These are phyloP conservation scores for Wickerhamomyces bovis DNA, from an alignment of 805 yeast genomes.

Conservation along the genomic window DNA sequence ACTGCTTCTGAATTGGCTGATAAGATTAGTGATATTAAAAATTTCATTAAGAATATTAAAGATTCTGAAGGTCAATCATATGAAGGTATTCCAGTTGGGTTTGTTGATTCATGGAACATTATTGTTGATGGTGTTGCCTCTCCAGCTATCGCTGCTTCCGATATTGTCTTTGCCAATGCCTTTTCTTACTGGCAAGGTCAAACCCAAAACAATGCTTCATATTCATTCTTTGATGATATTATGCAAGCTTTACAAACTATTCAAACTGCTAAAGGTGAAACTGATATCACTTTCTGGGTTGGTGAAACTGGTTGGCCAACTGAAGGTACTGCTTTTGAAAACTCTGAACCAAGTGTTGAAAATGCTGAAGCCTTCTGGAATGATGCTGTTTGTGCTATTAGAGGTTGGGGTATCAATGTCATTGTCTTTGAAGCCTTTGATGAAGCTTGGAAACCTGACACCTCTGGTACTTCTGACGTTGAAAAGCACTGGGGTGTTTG, in stretches of 20 bases:
- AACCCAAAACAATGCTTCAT: conserved; percentile 72
- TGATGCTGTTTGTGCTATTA: conserved; percentile 84
- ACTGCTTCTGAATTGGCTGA: conserved; percentile 68
- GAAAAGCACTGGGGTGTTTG: conserved; percentile 96
- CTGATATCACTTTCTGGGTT: conserved; percentile 86
- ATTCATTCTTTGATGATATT: conserved; percentile 92
- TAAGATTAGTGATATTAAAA: conserved; percentile 57
- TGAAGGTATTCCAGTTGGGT: conserved; percentile 70
- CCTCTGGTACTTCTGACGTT: conserved; percentile 79
- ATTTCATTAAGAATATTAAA: conserved; percentile 49
- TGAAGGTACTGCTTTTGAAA: conserved; percentile 66
- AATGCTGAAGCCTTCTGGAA: conserved; percentile 84
- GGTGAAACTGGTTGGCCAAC: conserved; percentile 99
- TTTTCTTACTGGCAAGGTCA: conserved; percentile 99
- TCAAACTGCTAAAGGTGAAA: conserved; percentile 80
- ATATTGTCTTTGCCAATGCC: conserved; percentile 87
- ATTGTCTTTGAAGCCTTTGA: conserved; percentile 92
- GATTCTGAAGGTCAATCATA: conserved; percentile 82
- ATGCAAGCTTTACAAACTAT: conserved; percentile 93
- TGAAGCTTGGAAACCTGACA: conserved; percentile 92
- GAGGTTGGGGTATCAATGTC: conserved; percentile 94
- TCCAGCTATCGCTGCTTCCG: conserved; percentile 75
- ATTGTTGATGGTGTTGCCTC: conserved; percentile 71
- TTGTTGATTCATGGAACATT: conserved; percentile 94
- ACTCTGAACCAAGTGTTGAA: conserved; percentile 57